A percentile compares a stretch with the other conserved stretches of the same genome.
phyloP scores from a whole-genome alignment of 108 stramenopile species.

The Pseudonitzschia multiseries region DNA sequence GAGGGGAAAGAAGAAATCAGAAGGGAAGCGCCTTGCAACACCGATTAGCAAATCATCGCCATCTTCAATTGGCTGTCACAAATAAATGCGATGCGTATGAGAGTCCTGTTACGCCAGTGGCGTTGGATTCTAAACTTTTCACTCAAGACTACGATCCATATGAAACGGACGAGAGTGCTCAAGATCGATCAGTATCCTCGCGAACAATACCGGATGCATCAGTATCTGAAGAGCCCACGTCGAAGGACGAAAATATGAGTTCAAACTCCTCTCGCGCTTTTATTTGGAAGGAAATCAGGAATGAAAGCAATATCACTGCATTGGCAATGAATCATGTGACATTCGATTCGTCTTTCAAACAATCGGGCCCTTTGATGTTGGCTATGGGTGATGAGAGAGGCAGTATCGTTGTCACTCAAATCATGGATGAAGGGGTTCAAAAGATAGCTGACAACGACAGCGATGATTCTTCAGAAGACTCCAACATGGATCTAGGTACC shows the following conservation, averaged over 20 bases:
- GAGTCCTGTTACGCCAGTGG: neutral
- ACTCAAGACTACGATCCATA: neutral
- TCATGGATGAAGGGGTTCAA: constrained; percentile 23
- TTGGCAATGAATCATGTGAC: constrained; percentile 29
- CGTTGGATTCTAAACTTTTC: neutral
- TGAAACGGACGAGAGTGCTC: neutral
- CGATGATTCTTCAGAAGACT: neutral
- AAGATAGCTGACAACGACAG: neutral
- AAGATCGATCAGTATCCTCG: neutral
- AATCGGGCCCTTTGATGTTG: constrained; percentile 19
- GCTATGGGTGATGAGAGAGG: constrained; percentile 42
- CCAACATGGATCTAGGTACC: constrained; percentile 3
- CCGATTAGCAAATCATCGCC: constrained; percentile 29
- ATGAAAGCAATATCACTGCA: constrained; percentile 27
- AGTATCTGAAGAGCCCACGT: neutral
- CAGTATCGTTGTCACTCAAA: constrained; percentile 25
- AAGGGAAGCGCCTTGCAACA: constrained; percentile 31
- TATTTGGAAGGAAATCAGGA: constrained; percentile 36
- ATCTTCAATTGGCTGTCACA: constrained; percentile 24
- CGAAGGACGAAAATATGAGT: neutral
- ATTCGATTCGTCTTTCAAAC: neutral
- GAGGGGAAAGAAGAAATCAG: constrained; percentile 19
- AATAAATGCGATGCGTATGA: neutral
- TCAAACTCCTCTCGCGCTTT: neutral
- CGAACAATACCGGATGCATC: neutral